phyloP scores from a whole-genome alignment of 805 yeast genomes.

The Cyberlindnera maclurae region DNA sequence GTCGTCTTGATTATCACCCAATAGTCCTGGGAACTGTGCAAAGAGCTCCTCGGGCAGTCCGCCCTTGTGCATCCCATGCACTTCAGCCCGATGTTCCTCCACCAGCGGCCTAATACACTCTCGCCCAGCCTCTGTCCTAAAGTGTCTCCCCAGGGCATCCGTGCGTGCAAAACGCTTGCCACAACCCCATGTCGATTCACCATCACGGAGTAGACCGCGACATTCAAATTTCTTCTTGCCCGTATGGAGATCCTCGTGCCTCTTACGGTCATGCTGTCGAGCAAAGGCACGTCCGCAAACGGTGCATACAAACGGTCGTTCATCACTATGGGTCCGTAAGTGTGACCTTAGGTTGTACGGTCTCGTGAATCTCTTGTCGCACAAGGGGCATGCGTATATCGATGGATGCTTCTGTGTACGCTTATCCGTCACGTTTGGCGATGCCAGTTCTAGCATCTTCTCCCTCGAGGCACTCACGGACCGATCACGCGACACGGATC shows the following conservation, averaged over 20 bases:
- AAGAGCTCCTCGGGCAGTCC: constrained; percentile 18
- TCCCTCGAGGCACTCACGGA: constrained; percentile 32
- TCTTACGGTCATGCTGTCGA: constrained; percentile 66
- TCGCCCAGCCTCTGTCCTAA: constrained; percentile 73
- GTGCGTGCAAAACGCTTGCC: constrained; percentile 73
- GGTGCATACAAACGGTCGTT: constrained; percentile 66
- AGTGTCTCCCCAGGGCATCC: constrained; percentile 74
- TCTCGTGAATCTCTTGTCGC: constrained; percentile 83
- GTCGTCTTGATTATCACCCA: background rate
- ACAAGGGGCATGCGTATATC: constrained; percentile 69
- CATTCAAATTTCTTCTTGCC: constrained; percentile 75
- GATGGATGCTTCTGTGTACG: constrained; percentile 67
- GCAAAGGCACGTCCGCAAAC: constrained; percentile 80
- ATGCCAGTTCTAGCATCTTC: constrained; percentile 59
- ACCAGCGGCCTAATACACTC: constrained; percentile 61
- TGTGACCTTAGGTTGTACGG: constrained; percentile 93
- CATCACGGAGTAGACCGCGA: constrained; percentile 54
- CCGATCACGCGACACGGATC: constrained; percentile 18
- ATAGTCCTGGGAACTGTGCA: constrained; percentile 15
- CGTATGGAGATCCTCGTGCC: constrained; percentile 70
- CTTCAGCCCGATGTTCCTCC: constrained; percentile 42
- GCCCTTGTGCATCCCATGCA: constrained; percentile 7
- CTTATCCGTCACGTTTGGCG: constrained; percentile 45
- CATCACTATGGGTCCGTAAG: constrained; percentile 83
- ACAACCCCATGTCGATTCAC: constrained; percentile 63